Evolutionary conservation across 352 stramenopile genomes (phyloP).

Genomic region (Phytophthora foliorum): DNA sequence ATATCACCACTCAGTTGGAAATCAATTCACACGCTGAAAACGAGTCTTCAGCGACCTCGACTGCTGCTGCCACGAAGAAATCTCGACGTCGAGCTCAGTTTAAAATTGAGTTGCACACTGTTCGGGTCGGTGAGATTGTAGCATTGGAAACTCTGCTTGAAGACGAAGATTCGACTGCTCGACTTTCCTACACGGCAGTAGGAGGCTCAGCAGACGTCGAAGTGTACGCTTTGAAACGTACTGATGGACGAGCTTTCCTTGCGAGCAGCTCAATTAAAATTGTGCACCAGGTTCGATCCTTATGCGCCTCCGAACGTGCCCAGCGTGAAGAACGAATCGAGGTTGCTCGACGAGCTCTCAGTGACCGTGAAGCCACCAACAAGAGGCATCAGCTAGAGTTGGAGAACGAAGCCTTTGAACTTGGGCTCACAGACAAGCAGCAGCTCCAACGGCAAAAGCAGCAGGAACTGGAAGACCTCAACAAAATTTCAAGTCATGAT

Average conservation of each 20-base stretch:
- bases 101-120: conserved; percentile 47
- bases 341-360: conserved; percentile 18
- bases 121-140: conserved; percentile 45
- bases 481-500: conserved; percentile 8
- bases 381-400: conserved; percentile 24
- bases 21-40: conserved; percentile 2
- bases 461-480: conserved; percentile 28
- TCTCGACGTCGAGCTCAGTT: conserved; percentile 29
- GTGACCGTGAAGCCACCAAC: conserved; percentile 12
- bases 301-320: conserved; percentile 22
- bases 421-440: conserved; percentile 29
- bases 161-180: conserved; percentile 21
- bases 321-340: conserved; percentile 31
- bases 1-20: conserved; percentile 40
- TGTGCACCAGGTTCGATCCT: conserved; percentile 13
- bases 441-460: conserved; percentile 29
- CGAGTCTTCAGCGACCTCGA: conserved; percentile 1
- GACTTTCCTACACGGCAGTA: conserved; percentile 31
- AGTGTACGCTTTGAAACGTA: conserved; percentile 50
- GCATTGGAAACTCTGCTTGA: conserved; percentile 48
- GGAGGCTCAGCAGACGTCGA: conserved; percentile 52
- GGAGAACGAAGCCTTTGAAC: conserved; percentile 33
- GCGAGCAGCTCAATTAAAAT: conserved; percentile 9
- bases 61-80: conserved; percentile 33
- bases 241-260: conserved; percentile 27